These are phyloP conservation scores for Eucalyptus marginata DNA, from an alignment of 345 rosid species.

Conservation along the genomic window DNA sequence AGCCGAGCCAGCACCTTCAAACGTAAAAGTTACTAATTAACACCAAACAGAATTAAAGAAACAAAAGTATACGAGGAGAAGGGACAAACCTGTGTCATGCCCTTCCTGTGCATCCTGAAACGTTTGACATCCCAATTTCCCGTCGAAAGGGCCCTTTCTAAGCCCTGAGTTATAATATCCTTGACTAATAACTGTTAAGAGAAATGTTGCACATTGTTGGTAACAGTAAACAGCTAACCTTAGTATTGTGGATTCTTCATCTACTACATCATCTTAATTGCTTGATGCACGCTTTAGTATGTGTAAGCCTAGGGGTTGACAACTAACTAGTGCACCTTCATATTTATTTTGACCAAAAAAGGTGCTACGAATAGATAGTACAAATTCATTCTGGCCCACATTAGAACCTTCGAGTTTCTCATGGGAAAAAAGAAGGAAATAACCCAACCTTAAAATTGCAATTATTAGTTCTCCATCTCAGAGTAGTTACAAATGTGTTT, in stretches of 20 bases:
- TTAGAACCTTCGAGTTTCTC: neutral
- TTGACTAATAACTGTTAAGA: conserved; percentile 2
- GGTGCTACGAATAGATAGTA: neutral
- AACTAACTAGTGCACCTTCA: neutral
- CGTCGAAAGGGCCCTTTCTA: conserved; percentile 88
- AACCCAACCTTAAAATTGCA: neutral
- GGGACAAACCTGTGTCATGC: conserved; percentile 75
- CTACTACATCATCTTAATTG: neutral
- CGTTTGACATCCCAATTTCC: conserved; percentile 90
- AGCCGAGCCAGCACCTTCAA: conserved; percentile 67
- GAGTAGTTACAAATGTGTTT: neutral
- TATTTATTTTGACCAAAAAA: neutral
- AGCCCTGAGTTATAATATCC: conserved; percentile 40
- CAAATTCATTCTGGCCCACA: neutral
- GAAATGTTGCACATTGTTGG: neutral
- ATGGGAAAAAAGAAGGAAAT: neutral
- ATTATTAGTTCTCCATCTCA: neutral
- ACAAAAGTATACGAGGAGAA: neutral
- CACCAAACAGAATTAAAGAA: neutral
- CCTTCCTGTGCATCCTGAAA: conserved; percentile 94
- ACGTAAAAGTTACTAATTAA: conserved; percentile 4
- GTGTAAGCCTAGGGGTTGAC: neutral
- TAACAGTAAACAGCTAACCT: neutral
- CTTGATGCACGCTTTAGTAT: neutral
- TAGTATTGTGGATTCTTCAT: neutral